phyloP scores from a whole-genome alignment of 106 monocot species.

The Apostasia ramifera region DNA sequence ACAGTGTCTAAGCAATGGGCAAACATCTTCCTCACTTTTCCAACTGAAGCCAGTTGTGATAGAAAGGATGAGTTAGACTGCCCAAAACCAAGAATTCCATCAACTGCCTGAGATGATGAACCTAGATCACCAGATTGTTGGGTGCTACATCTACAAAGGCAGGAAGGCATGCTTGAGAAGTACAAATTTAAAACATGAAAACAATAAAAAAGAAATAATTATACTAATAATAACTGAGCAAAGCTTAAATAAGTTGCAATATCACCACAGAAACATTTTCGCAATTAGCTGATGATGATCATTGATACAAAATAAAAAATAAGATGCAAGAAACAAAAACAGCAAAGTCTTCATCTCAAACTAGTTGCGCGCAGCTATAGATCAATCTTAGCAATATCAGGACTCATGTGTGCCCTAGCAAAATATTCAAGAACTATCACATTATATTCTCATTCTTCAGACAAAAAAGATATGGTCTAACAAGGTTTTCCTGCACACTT shows the following conservation, averaged over 20 bases:
- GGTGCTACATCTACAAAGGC: slow-evolving; percentile 36
- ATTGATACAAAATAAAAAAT: no score
- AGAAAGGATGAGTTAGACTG: slow-evolving; percentile 85
- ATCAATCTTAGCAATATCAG: no score
- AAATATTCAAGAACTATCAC: no score
- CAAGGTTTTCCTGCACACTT: no score
- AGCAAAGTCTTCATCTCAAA: no score
- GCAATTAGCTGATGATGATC: no score
- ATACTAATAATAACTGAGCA: not conserved
- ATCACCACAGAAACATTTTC: not conserved
- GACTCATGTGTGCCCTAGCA: no score
- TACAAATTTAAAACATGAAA: not conserved
- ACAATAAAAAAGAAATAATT: not conserved
- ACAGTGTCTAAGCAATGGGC: slow-evolving; percentile 87
- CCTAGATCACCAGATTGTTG: slow-evolving; percentile 68
- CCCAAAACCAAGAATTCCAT: slow-evolving; percentile 94
- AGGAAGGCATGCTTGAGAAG: slow-evolving; percentile 1
- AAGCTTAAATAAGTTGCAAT: not conserved
- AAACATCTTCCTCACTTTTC: slow-evolving; percentile 87
- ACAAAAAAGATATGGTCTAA: no score
- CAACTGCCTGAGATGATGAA: slow-evolving; percentile 67
- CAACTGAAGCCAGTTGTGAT: slow-evolving; percentile 67
- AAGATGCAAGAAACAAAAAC: no score
- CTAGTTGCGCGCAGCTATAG: no score
- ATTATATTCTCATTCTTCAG: no score